Conservation (phyloP, 1,284 basidiomycete species). For the Tylopilus orsonianus region DNA sequence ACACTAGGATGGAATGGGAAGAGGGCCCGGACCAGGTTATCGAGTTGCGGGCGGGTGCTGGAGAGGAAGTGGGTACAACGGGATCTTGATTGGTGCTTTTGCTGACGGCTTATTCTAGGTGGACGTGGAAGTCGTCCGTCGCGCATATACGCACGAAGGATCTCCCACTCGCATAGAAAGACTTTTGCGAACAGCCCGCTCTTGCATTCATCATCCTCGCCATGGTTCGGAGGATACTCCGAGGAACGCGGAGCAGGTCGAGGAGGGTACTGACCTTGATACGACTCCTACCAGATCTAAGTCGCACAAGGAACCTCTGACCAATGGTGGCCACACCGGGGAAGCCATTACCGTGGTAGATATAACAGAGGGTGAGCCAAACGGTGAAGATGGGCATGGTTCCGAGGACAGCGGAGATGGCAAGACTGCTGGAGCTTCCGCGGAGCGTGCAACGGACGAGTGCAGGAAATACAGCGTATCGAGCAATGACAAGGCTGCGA, state of each 20-base stretch:
- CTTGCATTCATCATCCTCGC: conserved; percentile 14
- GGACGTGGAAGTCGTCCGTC: conserved; percentile 27
- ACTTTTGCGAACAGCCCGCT: conserved; percentile 1
- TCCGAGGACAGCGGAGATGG: conserved; percentile 24
- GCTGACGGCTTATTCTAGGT: conserved; percentile 26
- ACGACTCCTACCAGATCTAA: neutral
- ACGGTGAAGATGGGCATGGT: conserved; percentile 25
- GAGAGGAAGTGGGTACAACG: conserved; percentile 27
- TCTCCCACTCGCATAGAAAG: conserved; percentile 1
- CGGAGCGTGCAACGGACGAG: neutral
- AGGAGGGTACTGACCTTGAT: conserved; percentile 1
- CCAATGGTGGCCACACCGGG: neutral
- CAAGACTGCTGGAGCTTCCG: neutral
- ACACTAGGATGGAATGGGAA: conserved; percentile 48
- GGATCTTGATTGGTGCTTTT: neutral
- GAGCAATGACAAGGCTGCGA: conserved; percentile 15
- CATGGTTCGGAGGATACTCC: conserved; percentile 6
- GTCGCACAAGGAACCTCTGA: neutral
- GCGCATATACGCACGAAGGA: conserved; percentile 13
- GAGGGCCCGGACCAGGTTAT: conserved; percentile 66
- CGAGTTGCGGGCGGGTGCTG: conserved; percentile 29
- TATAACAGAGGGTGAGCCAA: conserved; percentile 8
- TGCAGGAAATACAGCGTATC: conserved; percentile 19
- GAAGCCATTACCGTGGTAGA: neutral
- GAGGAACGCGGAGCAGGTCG: conserved; percentile 1